Evolutionary conservation across 148 eudicot genomes (phyloP), one percentile per base, ranked within the genome.

Genomic region (Arctostaphylos glauca): DNA sequence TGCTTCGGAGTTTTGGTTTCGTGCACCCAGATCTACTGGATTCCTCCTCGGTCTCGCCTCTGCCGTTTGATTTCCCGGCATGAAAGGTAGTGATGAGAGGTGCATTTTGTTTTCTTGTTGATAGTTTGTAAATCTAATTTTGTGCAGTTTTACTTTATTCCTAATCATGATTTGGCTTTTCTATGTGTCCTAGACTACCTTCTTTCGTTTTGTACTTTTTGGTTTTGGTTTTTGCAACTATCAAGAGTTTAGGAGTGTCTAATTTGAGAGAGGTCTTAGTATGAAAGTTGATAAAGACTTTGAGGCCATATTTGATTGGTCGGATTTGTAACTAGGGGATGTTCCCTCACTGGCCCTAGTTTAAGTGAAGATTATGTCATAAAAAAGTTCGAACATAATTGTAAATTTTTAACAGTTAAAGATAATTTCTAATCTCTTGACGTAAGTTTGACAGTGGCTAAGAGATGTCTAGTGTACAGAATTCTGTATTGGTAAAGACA

Each of bases 1-100:
- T 95, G 76, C 81, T 95, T 12, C 79, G 93, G 66, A 90, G 84
- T 78, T 95, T 84, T 75, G 98, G 98, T 6, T 94, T 80, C 25
- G 81, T 85, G 84, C 92, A 87, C 80, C 89, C 90, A 15, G 87
- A 92, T 85, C 59, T 91, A 38, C 85, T 54, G 3, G 87, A 92
- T 78, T 77, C 94, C 6, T 84, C 95, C 7, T 74, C 79, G 6
- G 94, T 94, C 0, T 21, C 64, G 3, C 90, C 91, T 21, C 25
- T 92, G 75, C 92, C 92, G 5, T 87, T 83, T 76, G 91, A 88
- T 86, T 85, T 82, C 53, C 91, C 89, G 15, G 88, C 86, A 6
- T 80, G 79, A 82, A 64, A 77, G 76, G 41, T 77, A 41, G 5
- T 21, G 59, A 38, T 54, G 18, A 18, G 31, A 55, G 62, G 71